These are phyloP conservation scores for Paragyromitra xinjiangensis DNA, from an alignment of 495 filamentous ascomycete species.

Conservation along the genomic window DNA sequence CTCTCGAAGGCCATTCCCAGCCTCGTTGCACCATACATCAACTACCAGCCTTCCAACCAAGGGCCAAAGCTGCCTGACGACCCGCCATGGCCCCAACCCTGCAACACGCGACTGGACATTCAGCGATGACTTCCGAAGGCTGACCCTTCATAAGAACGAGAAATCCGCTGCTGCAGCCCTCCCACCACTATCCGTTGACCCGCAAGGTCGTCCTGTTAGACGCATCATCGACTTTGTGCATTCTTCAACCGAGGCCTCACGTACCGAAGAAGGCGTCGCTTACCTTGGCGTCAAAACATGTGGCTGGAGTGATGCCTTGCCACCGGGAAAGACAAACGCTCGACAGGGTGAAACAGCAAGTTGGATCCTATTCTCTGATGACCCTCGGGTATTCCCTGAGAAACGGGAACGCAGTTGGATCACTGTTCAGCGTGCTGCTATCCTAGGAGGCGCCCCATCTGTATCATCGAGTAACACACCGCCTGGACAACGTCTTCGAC, in stretches of 20 bases:
- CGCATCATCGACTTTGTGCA: constrained; percentile 55
- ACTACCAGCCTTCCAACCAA: constrained; percentile 37
- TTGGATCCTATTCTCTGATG: constrained; percentile 52
- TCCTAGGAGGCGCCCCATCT: constrained; percentile 46
- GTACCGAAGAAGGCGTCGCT: constrained; percentile 40
- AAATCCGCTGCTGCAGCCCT: constrained; percentile 29
- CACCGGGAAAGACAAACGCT: constrained; percentile 44
- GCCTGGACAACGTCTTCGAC: constrained; percentile 22
- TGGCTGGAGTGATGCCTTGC: constrained; percentile 50
- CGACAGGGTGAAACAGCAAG: constrained; percentile 47
- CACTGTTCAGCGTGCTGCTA: constrained; percentile 47
- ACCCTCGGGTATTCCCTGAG: constrained; percentile 46
- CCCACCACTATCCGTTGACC: constrained; percentile 45
- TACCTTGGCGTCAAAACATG: constrained; percentile 52
- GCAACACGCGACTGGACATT: constrained; percentile 28
- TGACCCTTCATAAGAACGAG: constrained; percentile 38
- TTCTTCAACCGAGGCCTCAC: constrained; percentile 53
- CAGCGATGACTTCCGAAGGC: constrained; percentile 33
- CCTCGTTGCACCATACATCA: constrained; percentile 35
- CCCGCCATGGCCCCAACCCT: constrained; percentile 41
- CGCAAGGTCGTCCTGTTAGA: constrained; percentile 36
- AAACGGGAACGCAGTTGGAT: constrained; percentile 39
- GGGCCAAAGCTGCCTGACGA: constrained; percentile 29
- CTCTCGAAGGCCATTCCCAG: constrained; percentile 41
- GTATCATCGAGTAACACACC: constrained; percentile 20